These are phyloP conservation scores for Chaetomium cochliodes DNA, from an alignment of 495 filamentous ascomycete genomes.

Conservation along the genomic window DNA sequence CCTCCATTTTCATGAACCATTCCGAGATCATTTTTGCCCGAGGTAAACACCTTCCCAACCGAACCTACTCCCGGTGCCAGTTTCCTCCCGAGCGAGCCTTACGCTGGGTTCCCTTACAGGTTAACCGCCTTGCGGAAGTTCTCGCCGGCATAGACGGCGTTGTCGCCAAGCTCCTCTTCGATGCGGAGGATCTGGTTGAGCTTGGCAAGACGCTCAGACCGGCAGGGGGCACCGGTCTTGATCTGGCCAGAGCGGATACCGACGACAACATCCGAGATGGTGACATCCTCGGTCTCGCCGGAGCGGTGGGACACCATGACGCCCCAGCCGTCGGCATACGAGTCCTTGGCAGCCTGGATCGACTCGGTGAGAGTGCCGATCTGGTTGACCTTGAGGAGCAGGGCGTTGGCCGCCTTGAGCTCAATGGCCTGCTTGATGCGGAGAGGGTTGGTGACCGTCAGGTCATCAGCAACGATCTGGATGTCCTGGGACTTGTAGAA, in stretches of 20 bases:
- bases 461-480: slow-evolving; percentile 93
- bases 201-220: slow-evolving; percentile 98
- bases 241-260: slow-evolving; percentile 96
- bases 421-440: slow-evolving; percentile 99
- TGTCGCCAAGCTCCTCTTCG: slow-evolving; percentile 94
- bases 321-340: slow-evolving; percentile 94
- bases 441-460: slow-evolving; percentile 96
- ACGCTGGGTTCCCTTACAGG: slow-evolving; percentile 56
- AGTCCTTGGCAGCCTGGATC: slow-evolving; percentile 99
- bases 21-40: slow-evolving; percentile 27
- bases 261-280: slow-evolving; percentile 96
- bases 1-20: slow-evolving; percentile 35
- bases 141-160: slow-evolving; percentile 85
- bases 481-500: slow-evolving; percentile 99
- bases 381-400: slow-evolving; percentile 99
- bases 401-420: slow-evolving; percentile 95
- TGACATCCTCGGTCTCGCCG: slow-evolving; percentile 99
- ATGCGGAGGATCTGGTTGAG: slow-evolving; percentile 99
- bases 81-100: slow-evolving; percentile 23
- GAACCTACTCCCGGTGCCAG: slow-evolving; percentile 14
- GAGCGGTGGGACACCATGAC: slow-evolving; percentile 99
- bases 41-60: slow-evolving; percentile 24
- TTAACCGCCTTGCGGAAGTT: slow-evolving; percentile 89
- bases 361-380: slow-evolving; percentile 98
- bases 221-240: slow-evolving; percentile 95